Conservation (phyloP, 495 filamentous ascomycete species). For the Penicillium mononematosum region DNA sequence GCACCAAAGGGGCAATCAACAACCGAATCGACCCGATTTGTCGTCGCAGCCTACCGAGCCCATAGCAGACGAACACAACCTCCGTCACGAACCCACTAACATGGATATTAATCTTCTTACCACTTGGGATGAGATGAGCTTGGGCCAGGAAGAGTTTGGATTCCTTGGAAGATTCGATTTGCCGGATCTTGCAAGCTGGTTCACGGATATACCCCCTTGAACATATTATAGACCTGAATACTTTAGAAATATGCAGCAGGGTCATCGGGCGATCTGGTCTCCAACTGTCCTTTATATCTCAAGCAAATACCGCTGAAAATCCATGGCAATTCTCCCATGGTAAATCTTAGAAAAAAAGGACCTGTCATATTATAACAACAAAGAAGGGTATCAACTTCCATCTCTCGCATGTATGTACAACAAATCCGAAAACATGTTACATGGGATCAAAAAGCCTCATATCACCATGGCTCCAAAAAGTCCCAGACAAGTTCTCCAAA, state of each 20-base stretch:
- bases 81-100: slow-evolving; percentile 7
- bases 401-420: background rate
- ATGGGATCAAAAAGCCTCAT: slow-evolving; percentile 37
- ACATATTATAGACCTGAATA: background rate
- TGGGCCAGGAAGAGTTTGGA: slow-evolving; percentile 30
- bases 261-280: background rate
- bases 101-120: slow-evolving; percentile 19
- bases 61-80: background rate
- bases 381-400: background rate
- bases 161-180: slow-evolving; percentile 34
- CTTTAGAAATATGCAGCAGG: background rate
- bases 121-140: slow-evolving; percentile 26
- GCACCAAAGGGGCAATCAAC: slow-evolving; percentile 6
- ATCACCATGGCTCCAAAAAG: slow-evolving; percentile 36
- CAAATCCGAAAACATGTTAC: slow-evolving; percentile 14
- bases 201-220: slow-evolving; percentile 30
- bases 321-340: background rate
- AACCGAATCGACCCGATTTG: background rate
- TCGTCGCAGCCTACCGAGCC: slow-evolving; percentile 8
- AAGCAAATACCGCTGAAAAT: background rate
- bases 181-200: slow-evolving; percentile 41
- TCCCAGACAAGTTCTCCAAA: slow-evolving; percentile 41
- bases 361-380: background rate
- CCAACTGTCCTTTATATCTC: too few species aligned
- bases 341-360: background rate